These are phyloP conservation scores for Calamus simplicifolius DNA, from an alignment of 176 grass and related monocot genomes.

Conservation along the genomic window DNA sequence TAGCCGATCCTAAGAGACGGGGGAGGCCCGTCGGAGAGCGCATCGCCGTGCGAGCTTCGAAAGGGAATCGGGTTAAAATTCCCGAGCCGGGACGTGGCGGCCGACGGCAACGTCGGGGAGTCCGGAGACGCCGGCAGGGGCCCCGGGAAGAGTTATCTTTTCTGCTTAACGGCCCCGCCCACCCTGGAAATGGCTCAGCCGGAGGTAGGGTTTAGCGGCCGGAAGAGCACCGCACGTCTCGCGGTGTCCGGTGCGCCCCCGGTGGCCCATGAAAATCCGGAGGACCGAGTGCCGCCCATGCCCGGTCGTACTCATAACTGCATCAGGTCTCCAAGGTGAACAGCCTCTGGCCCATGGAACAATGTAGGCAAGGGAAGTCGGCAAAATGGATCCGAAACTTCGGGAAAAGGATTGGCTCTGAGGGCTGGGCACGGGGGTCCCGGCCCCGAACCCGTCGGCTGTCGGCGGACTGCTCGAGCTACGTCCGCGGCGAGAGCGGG, in stretches of 20 bases:
- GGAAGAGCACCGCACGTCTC: slow-evolving; percentile 60
- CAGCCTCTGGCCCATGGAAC: too few relatives aligned
- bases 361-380: too few relatives aligned
- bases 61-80: slow-evolving; percentile 57
- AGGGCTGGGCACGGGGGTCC: too few relatives aligned
- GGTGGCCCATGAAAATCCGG: slow-evolving; percentile 51
- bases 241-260: slow-evolving; percentile 52
- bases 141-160: slow-evolving; percentile 49
- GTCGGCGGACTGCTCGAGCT: too few relatives aligned
- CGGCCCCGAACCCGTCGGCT: too few relatives aligned
- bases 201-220: slow-evolving; percentile 45
- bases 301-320: too few relatives aligned
- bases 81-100: slow-evolving; percentile 30
- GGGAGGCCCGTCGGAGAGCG: slow-evolving; percentile 24
- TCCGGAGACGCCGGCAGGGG: slow-evolving; percentile 37
- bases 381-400: too few relatives aligned
- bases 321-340: too few relatives aligned
- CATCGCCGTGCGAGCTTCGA: slow-evolving; percentile 20
- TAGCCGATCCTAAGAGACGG: slow-evolving; percentile 25
- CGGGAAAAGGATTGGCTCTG: too few relatives aligned
- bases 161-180: slow-evolving; percentile 33
- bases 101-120: slow-evolving; percentile 38
- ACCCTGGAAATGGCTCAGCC: slow-evolving; percentile 41
- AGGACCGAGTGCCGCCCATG: slow-evolving; percentile 40
- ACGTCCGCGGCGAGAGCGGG: too few relatives aligned